Evolutionary conservation across 2,329 filamentous ascomycete genomes (phyloP), one percentile per base, ranked within the genome.

Genomic region (Colletotrichum musae): DNA sequence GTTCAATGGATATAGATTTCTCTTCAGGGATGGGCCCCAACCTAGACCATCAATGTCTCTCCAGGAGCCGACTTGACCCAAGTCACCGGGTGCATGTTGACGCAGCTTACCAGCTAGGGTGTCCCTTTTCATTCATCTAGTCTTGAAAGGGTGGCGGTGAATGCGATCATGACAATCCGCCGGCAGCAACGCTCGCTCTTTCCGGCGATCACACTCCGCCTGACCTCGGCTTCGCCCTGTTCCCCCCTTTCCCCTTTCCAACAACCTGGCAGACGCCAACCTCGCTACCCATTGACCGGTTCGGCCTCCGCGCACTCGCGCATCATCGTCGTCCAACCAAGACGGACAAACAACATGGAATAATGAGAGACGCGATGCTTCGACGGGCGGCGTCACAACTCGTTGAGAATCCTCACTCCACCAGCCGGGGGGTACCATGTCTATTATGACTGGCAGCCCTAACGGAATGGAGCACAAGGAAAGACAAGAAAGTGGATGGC

Each of bases 111-210:
- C 41, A 0, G 28, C 18, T 16, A 43, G 16, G 41, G 41, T 16
- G 41, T 41, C 7, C 36, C 51, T 36, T 36, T 43, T 57, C 62
- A 60, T 67, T 66, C 57, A 61, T 26, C 41, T 5, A 36, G 6
- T 10, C n/a, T 39, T 26, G 26, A 50, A 45, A 9, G 26, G 28
- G 13, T 60, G 56, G 67, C 62, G 67, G 62, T 67, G 62, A 69
- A 61, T 26, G 13, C 18, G 26, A 61, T 41, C 56, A 57, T 45
- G 36, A 39, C 26, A 66, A 43, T 15, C 51, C 24, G 26, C 41
- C 26, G 51, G 9, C 28, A 26, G 15, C 43, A 32, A 48, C 36
- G 56, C 43, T 57, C 21, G n/a, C 21, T 60, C 5, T 18, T 59
- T 21, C 56, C 16, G 12, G 21, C 43, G 56, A 50, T 54, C 36